Evolutionary conservation across 1,284 basidiomycete genomes (phyloP), one percentile per base, ranked within the genome.

Genomic region (Laetiporus sulphureus): DNA sequence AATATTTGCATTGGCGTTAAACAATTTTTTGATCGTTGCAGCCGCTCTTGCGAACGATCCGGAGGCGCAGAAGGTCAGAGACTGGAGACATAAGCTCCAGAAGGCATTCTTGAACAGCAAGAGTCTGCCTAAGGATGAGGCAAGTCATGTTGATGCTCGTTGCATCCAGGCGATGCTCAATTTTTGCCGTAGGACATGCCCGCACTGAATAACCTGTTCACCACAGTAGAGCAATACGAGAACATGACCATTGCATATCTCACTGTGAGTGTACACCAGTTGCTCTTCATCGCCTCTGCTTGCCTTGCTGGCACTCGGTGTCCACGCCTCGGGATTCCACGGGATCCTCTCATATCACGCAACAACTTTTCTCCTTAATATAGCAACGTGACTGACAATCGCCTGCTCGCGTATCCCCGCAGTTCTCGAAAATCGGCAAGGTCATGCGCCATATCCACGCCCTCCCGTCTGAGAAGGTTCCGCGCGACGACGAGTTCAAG

Each of bases 381-480:
- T 50, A 46, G 47, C 41, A 47, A 46, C 40, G 36, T 46, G 36
- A 42, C 48, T 55, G 44, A 53, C 49, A 23, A 36, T 40, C 41
- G 32, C 39, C 44, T 31, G 42, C 30, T 31, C n/a, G 31, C 5
- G 24, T 25, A 18, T 10, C 15, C 7, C 21, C 32, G 16, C 37
- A 91, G 79, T 86, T 83, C 69, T 94, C 94, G 48, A 97, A 97
- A 73, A 96, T 98, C 58, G 91, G 89, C 66, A 98, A 98, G 67
- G 94, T 99, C 39, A 94, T 97, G 89, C 89, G 92, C 59, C 90
- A 92, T 65, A 94, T 97, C 55, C 75, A 87, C 33, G 73, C 80
- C 22, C 72, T 94, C 16, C 49, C 67, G 15, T 67, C 67, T 31
- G 73, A 75, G 16, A 77, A 72, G 57, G 81, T 96, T 19, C 91